These are phyloP conservation scores for Polyplosphaeria fusca DNA, from an alignment of 495 filamentous ascomycete species.

Conservation along the genomic window DNA sequence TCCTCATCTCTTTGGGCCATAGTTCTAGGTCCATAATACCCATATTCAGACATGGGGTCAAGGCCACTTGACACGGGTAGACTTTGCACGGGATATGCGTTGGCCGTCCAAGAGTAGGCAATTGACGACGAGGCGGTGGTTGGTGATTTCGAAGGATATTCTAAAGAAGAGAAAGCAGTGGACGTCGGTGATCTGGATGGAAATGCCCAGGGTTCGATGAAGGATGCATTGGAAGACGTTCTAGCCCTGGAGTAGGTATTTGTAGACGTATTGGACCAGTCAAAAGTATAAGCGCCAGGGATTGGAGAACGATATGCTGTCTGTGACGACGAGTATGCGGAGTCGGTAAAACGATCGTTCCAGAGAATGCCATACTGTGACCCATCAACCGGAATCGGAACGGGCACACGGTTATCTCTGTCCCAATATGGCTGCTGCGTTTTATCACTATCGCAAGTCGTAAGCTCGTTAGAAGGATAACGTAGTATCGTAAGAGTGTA, in stretches of 20 bases:
- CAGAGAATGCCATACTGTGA: constrained; percentile 8
- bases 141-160: constrained; percentile 27
- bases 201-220: constrained; percentile 28
- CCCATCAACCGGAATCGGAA: constrained; percentile 1
- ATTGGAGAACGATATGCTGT: constrained; percentile 33
- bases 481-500: too few species aligned
- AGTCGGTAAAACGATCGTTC: constrained; percentile 18
- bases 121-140: constrained; percentile 3
- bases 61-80: constrained; percentile 8
- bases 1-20: constrained; percentile 29
- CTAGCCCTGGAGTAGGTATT: constrained; percentile 23
- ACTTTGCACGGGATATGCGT: constrained; percentile 13
- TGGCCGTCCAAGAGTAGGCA: constrained; percentile 5
- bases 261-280: constrained; percentile 26
- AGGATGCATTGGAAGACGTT: constrained; percentile 33
- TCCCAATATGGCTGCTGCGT: too few species aligned
- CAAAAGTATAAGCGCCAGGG: constrained; percentile 9
- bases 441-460: too few species aligned
- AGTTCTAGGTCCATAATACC: constrained; percentile 19
- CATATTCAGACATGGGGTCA: constrained; percentile 23
- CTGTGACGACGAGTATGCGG: constrained; percentile 29
- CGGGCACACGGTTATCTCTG: too few species aligned
- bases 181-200: constrained; percentile 32
- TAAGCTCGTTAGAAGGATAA: too few species aligned
- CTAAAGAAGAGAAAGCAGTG: constrained; percentile 28